Evolutionary conservation across 371 early-diverging fungal genomes (phyloP).

Genomic region (Pancytospora philotis): DNA sequence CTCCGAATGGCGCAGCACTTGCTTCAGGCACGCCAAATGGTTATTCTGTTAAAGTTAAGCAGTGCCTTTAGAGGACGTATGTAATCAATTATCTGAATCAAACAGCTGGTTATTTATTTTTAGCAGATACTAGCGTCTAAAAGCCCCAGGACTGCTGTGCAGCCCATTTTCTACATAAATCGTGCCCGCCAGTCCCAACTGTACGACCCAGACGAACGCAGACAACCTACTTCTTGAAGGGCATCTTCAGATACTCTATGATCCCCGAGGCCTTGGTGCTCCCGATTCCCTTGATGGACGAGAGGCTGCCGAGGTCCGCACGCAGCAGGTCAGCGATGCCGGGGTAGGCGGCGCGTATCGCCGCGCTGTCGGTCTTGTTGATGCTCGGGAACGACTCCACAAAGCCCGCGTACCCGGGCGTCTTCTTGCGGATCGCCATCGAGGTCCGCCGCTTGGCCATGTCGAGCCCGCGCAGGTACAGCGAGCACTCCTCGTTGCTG

Average conservation of each 20-base stretch:
- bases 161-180: too few species aligned
- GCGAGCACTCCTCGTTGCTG: slow-evolving; percentile 47
- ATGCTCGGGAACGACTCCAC: slow-evolving; percentile 38
- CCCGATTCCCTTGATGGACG: slow-evolving; percentile 29
- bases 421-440: slow-evolving; percentile 35
- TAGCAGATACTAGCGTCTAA: too few species aligned
- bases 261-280: slow-evolving; percentile 18
- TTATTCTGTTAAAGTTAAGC: too few species aligned
- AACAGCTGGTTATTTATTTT: too few species aligned
- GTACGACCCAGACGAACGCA: too few species aligned
- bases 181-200: too few species aligned
- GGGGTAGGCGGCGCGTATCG: slow-evolving; percentile 14
- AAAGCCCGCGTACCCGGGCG: slow-evolving; percentile 33
- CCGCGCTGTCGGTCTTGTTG: slow-evolving; percentile 29
- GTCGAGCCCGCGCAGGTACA: slow-evolving; percentile 47
- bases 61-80: too few species aligned
- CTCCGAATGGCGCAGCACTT: too few species aligned
- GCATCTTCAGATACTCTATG: slow-evolving; percentile 29
- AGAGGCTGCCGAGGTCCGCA: slow-evolving; percentile 13
- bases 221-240: slow-evolving; percentile 22
- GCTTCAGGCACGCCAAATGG: too few species aligned
- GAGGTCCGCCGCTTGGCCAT: slow-evolving; percentile 19
- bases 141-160: too few species aligned
- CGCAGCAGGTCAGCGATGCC: slow-evolving; percentile 28
- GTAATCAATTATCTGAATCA: too few species aligned